Evolutionary conservation across 345 rosid species (phyloP).

Genomic region (Lepidium africanum): DNA sequence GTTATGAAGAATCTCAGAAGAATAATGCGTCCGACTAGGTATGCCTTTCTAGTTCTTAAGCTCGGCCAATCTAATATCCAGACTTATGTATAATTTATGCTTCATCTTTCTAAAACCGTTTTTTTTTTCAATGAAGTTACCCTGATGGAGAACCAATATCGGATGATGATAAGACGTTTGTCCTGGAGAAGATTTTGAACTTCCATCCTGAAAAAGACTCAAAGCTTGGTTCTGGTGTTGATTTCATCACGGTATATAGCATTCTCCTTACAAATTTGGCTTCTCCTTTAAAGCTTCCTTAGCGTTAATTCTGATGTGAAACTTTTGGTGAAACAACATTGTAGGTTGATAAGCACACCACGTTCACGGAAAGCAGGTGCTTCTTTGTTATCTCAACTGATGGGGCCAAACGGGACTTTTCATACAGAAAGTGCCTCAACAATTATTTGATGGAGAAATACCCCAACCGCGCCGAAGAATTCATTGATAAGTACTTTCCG

Average conservation of each 20-base stretch:
- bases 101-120: constrained; percentile 3
- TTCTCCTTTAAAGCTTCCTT: neutral
- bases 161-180: constrained; percentile 51
- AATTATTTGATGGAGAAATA: constrained; percentile 50
- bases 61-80: neutral
- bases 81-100: neutral
- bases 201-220: constrained; percentile 70
- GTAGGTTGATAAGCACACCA: constrained; percentile 65
- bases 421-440: constrained; percentile 67
- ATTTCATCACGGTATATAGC: constrained; percentile 55
- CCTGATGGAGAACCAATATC: constrained; percentile 73
- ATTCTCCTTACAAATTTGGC: neutral
- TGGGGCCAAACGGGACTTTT: constrained; percentile 67
- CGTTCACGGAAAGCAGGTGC: constrained; percentile 58
- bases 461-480: constrained; percentile 55
- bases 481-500: constrained; percentile 51
- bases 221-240: constrained; percentile 76
- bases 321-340: neutral
- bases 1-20: constrained; percentile 54
- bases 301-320: neutral
- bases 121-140: constrained; percentile 46
- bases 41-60: constrained; percentile 1
- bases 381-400: constrained; percentile 63
- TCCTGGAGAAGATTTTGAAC: constrained; percentile 56
- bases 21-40: constrained; percentile 65